Evolutionary conservation across 345 rosid genomes (phyloP).

Genomic region (Salix dunnii): DNA sequence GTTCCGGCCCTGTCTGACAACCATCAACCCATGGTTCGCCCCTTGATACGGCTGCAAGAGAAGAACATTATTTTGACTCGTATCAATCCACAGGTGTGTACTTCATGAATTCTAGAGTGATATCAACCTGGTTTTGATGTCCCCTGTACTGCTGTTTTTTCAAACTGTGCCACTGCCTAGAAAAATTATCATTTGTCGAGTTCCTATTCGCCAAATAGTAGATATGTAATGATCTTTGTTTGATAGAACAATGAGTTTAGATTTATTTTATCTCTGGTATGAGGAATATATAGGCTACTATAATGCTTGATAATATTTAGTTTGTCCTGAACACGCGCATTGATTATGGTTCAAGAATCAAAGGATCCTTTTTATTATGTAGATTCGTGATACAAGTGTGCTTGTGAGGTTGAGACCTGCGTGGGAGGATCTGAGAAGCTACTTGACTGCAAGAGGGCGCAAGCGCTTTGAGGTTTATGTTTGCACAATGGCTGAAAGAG

Average conservation of each 20-base stretch:
- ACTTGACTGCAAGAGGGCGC: conserved; percentile 92
- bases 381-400: conserved; percentile 98
- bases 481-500: conserved; percentile 99
- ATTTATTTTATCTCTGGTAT: background rate
- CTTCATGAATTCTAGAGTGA: conserved; percentile 8
- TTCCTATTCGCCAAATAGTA: background rate
- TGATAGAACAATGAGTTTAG: background rate
- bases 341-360: conserved; percentile 8
- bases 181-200: background rate
- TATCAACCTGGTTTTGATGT: background rate
- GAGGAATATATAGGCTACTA: background rate
- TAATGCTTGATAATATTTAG: background rate
- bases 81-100: conserved; percentile 84
- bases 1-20: conserved; percentile 80
- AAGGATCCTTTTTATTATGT: background rate
- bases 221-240: background rate
- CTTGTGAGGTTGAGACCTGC: conserved; percentile 99
- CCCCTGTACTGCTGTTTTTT: background rate
- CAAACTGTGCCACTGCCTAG: background rate
- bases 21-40: conserved; percentile 74
- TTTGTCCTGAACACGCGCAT: background rate
- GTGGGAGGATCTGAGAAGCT: conserved; percentile 92
- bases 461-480: conserved; percentile 99
- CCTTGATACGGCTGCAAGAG: conserved; percentile 80
- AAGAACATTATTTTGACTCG: conserved; percentile 91